Evolutionary conservation across 805 yeast genomes (phyloP), one percentile per base, ranked within the genome.

Genomic region (Cyberlindnera euphorbiiphila): DNA sequence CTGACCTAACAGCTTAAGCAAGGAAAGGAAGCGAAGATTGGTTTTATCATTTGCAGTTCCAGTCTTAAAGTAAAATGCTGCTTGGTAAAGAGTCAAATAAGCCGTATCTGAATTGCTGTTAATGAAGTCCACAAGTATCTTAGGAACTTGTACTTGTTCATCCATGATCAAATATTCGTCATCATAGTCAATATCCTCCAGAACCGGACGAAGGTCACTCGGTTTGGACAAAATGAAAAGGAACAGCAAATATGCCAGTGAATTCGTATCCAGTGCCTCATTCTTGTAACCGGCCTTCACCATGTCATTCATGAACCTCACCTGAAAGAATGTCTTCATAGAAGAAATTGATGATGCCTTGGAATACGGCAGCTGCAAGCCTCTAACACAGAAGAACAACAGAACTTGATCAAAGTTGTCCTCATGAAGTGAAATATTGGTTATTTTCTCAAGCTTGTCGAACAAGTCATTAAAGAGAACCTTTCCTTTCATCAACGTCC

Each of bases 311-410:
- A 48, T 50, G 40, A 64, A 68, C 43, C 79, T 61, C 14, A 67
- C 59, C 16, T 61, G 60, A 51, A 75, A 69, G 17, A 75, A 55
- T 1, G 58, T 51, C 33, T 62, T 64, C 47, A 81, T 50, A 17
- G 74, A 64, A 1, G 59, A 61, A 23, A 74, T 51, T 0, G 85
- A 71, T 3, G 68, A 60, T 9, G 67, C 69, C 40, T 71, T 72
- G 15, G 80, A 65, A 39, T 73, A 77, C 7, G 86, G 76, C 8
- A 76, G 59, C 25, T 73, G 70, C 27, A 81, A 56, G 0, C 89
- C 91, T 50, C 72, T 78, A 4, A 74, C 63, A 14, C 75, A 58
- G 15, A 72, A 51, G 29, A 65, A 62, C 21, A 76, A 55, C 24
- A 81, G 53, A 14, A 75, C 64, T 20, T 68, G 65, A 39, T 80